phyloP scores from a whole-genome alignment of 495 filamentous ascomycete genomes.

The Lichenothelia convexa region DNA sequence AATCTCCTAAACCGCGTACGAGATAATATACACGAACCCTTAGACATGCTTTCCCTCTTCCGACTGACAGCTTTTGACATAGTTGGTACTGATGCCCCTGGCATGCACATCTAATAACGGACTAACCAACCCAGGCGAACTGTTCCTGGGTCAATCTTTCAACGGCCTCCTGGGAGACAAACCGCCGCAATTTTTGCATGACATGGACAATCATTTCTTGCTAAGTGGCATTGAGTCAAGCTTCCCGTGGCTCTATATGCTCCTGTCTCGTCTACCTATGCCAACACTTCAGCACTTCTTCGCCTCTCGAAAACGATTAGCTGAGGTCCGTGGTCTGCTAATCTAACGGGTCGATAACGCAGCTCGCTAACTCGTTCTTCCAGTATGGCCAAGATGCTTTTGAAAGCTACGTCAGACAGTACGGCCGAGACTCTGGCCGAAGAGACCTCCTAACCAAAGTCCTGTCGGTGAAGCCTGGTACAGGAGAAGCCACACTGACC shows the following conservation, averaged over 20 bases:
- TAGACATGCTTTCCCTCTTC: background rate
- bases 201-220: conserved; percentile 1
- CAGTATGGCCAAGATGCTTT: background rate
- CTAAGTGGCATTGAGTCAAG: background rate
- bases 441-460: conserved; percentile 1
- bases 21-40: background rate
- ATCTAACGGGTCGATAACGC: no score
- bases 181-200: conserved; percentile 1
- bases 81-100: background rate
- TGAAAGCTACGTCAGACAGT: background rate
- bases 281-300: background rate
- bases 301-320: no score
- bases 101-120: no score
- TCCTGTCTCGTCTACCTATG: background rate
- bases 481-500: background rate
- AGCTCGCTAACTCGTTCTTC: background rate
- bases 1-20: background rate
- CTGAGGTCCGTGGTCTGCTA: no score
- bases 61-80: background rate
- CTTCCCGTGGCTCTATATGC: conserved; percentile 1
- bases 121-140: conserved; percentile 1
- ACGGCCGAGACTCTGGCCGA: background rate
- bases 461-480: background rate
- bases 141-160: conserved; percentile 2
- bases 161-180: background rate